Evolutionary conservation across 352 stramenopile species (phyloP), one percentile per base, ranked within the genome.

Genomic region (Pythium dissotocum): DNA sequence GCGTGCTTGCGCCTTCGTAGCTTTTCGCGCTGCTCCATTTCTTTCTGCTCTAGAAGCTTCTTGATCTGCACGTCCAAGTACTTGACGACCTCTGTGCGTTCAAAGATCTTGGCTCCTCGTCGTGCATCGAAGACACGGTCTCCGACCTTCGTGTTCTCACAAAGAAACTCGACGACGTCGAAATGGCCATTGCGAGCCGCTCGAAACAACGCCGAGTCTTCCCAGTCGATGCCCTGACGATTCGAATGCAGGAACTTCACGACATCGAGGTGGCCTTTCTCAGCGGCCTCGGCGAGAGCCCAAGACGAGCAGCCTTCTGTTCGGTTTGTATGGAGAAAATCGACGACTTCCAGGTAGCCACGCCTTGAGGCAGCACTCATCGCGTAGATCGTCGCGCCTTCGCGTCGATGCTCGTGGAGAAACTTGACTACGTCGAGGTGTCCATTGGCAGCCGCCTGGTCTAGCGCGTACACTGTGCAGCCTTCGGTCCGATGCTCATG

Each of bases 321-420:
- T 18, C 67, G 67, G 24, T 73, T 30, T 0, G 42, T 21, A 12
- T 73, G 67, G 8, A 80, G 67, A 59, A 73, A 80, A 56, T 40
- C 44, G 2, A 75, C 44, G 7, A 75, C 49, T 1, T 59, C 54
- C n/a, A 75, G 35, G 32, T 75, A 46, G 14, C 60, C 63, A 26
- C 52, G 55, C 0, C 54, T 28, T 8, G 56, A 61, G 7, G 70
- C 70, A 4, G 32, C 61, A 36, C 63, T 54, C 70, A 76, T 76
- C 10, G 70, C 70, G 53, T 70, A 67, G 8, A 65, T 58, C 26
- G 70, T 76, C 26, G 60, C 69, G 14, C 70, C 70, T 61, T 76
- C 70, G 4, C 18, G 26, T 10, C 70, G 70, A 35, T 67, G 35
- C 12, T 33, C 10, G 26, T 73, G 67, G 51, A 73, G 61, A 38